phyloP scores from a whole-genome alignment of 495 filamentous ascomycete species.

The Aspergillus cavernicola region DNA sequence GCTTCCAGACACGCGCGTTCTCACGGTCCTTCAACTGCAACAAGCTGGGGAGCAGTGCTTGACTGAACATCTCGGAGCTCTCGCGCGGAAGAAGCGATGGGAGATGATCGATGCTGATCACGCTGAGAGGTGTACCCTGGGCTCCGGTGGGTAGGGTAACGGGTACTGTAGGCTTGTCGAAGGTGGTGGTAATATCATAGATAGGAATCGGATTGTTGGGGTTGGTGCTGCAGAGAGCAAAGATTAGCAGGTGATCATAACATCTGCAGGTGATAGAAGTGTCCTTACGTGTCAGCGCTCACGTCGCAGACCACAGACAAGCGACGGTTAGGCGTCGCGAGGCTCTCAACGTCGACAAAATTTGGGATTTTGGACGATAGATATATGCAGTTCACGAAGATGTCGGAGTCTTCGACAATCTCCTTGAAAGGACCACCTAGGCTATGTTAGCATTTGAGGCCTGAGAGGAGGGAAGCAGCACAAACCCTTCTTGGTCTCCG shows the following conservation, averaged over 20 bases:
- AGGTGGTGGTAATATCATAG: slow-evolving; percentile 77
- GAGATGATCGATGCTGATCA: slow-evolving; percentile 89
- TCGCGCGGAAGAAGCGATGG: slow-evolving; percentile 84
- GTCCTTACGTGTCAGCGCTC: slow-evolving; percentile 57
- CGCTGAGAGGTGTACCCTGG: slow-evolving; percentile 58
- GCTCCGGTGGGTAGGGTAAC: slow-evolving; percentile 50
- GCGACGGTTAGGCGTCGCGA: slow-evolving; percentile 64
- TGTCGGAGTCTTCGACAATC: slow-evolving; percentile 64
- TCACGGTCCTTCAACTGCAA: slow-evolving; percentile 71
- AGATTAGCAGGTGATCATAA: slow-evolving; percentile 7
- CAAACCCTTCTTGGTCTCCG: slow-evolving; percentile 62
- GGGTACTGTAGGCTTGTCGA: slow-evolving; percentile 76
- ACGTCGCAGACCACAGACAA: slow-evolving; percentile 89
- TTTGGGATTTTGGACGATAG: slow-evolving; percentile 64
- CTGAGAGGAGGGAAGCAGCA: not conserved
- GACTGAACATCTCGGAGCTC: slow-evolving; percentile 81
- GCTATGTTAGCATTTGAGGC: not conserved
- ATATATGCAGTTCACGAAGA: slow-evolving; percentile 94
- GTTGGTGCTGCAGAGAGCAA: slow-evolving; percentile 53
- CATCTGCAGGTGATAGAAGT: not conserved
- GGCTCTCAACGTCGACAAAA: slow-evolving; percentile 63
- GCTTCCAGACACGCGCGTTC: slow-evolving; percentile 71
- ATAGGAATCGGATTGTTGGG: slow-evolving; percentile 78
- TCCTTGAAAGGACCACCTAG: slow-evolving; percentile 78
- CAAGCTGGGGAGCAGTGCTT: slow-evolving; percentile 73